These are phyloP conservation scores for Eremochloa ophiuroides DNA, from an alignment of 176 grass and related monocot genomes.

Conservation along the genomic window DNA sequence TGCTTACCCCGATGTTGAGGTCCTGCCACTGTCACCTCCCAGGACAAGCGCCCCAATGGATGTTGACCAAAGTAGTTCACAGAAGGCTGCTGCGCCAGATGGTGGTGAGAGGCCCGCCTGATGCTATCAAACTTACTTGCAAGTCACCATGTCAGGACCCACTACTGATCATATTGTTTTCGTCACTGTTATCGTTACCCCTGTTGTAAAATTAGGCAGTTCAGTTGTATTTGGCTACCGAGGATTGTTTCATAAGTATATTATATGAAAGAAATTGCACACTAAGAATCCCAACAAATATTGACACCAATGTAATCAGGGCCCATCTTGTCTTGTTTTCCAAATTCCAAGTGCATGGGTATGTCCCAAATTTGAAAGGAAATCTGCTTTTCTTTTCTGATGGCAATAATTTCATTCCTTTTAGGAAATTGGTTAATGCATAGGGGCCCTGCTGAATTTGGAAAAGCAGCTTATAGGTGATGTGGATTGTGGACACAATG, in stretches of 20 bases:
- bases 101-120: slow-evolving; percentile 42
- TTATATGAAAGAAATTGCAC: neutral
- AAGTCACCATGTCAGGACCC: neutral
- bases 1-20: slow-evolving; percentile 90
- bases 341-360: neutral
- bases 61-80: slow-evolving; percentile 45
- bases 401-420: neutral
- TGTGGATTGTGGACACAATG: neutral
- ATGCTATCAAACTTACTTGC: slow-evolving; percentile 5
- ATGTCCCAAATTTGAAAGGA: neutral
- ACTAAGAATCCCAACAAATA: neutral
- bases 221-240: neutral
- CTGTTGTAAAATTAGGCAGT: slow-evolving; percentile 26
- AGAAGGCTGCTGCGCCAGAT: slow-evolving; percentile 39
- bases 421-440: neutral
- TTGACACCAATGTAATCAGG: neutral
- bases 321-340: neutral
- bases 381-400: neutral
- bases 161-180: neutral
- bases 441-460: neutral
- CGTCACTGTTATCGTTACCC: neutral
- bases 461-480: neutral
- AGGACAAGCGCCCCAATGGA: slow-evolving; percentile 56
- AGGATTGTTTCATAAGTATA: neutral
- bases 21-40: slow-evolving; percentile 79